Evolutionary conservation across 2,329 filamentous ascomycete genomes (phyloP), one percentile per base, ranked within the genome.

Genomic region (Fusarium torreyae): DNA sequence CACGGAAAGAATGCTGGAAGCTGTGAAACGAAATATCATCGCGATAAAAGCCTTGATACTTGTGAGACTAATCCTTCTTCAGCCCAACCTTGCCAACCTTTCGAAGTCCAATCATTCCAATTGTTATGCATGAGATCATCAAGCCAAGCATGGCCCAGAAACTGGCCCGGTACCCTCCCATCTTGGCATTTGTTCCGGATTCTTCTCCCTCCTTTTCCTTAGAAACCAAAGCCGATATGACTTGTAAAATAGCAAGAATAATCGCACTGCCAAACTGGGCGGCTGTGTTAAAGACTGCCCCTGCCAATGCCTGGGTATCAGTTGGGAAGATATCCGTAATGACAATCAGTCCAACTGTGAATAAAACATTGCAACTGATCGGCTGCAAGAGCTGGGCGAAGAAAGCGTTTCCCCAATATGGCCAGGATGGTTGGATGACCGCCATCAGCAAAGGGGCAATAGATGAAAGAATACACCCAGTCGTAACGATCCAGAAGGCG

Each of bases 271-370:
- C 87, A 56, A 89, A 84, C 66, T 89, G 87, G 0, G 82, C 78
- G 2, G 85, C 79, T 0, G 87, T 88, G 63, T 88, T 89, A 75
- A 90, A 90, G 1, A 90, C 87, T 0, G 86, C 87, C 0, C 88
- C 88, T 0, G 87, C 87, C 1, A 90, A 77, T 0, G 85, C 86
- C 59, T 90, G 87, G 2, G 82, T 88, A 20, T 86, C 77, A 14
- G 82, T 78, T 0, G 86, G 84, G 64, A 89, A 89, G 5, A 80
- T 82, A 17, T 86, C 83, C 1, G 83, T 82, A 14, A 89, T 82
- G 13, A 89, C 77, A 24, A 90, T 80, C 28, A 85, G 79, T 1
- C 83, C 85, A 3, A 89, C 82, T 0, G 85, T 89, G 72, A 88
- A 89, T 7, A 89, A 78, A 0, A 86, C 80, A 53, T 86, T 82